These are phyloP conservation scores for Spiraea crenata DNA, from an alignment of 331 rosid species.

Conservation along the genomic window DNA sequence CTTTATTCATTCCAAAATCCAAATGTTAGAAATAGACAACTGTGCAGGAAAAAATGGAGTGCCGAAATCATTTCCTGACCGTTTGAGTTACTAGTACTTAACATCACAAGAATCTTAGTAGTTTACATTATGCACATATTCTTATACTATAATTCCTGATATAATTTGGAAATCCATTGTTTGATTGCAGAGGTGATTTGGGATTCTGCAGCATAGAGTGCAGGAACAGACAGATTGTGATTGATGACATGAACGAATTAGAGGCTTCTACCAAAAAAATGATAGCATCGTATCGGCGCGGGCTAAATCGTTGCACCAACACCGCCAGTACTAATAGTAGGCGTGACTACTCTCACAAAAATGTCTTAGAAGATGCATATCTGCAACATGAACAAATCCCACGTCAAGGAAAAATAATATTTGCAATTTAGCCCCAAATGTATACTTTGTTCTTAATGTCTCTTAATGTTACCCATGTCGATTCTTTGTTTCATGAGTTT, in stretches of 20 bases:
- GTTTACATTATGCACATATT: too few relatives aligned
- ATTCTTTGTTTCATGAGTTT: neutral
- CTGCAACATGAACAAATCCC: conserved; percentile 12
- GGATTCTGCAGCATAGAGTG: conserved; percentile 80
- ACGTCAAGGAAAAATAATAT: conserved; percentile 12
- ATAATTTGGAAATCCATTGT: neutral
- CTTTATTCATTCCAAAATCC: too few relatives aligned
- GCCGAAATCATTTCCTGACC: too few relatives aligned
- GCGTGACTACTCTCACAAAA: conserved; percentile 6
- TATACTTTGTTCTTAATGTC: neutral
- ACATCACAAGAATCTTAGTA: too few relatives aligned
- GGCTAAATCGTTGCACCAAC: conserved; percentile 25
- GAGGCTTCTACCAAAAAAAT: conserved; percentile 55
- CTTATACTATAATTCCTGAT: too few relatives aligned
- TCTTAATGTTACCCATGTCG: neutral
- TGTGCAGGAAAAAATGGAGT: too few relatives aligned
- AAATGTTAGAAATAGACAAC: too few relatives aligned
- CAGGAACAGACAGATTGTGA: conserved; percentile 55
- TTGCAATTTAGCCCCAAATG: neutral
- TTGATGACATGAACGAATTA: conserved; percentile 63
- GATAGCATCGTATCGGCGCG: conserved; percentile 32
- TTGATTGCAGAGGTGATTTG: conserved; percentile 67
- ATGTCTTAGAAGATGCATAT: conserved; percentile 19
- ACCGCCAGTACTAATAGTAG: conserved; percentile 1
- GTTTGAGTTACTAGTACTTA: too few relatives aligned